Percentiles rank a stretch among this genome's conserved stretches.
Evolutionary conservation across 176 grass and related monocot species (phyloP).

Genomic region (Eleusine coracana): DNA sequence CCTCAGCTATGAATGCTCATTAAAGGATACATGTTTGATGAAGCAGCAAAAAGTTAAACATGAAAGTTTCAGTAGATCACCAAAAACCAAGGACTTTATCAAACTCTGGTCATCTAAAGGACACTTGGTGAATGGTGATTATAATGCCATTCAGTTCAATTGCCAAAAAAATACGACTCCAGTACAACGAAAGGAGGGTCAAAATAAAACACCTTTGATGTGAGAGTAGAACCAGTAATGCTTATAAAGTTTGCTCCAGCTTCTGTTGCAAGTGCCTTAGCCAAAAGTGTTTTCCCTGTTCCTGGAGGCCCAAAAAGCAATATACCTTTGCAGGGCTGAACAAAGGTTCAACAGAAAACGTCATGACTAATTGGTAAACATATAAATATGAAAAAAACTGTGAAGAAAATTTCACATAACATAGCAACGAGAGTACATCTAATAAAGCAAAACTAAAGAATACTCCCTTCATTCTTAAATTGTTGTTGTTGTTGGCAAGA

Average conservation of each 20-base stretch:
- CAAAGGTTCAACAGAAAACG: constrained; percentile 29
- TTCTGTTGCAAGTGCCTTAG: constrained; percentile 98
- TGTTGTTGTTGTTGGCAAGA: too few relatives aligned
- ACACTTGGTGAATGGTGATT: not conserved
- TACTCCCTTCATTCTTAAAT: too few relatives aligned
- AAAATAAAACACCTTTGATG: constrained; percentile 76
- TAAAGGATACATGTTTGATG: constrained; percentile 13
- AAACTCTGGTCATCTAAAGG: not conserved
- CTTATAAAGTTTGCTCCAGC: constrained; percentile 96
- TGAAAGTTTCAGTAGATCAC: constrained; percentile 15
- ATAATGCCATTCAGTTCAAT: constrained; percentile 12
- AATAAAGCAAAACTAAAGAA: constrained; percentile 11
- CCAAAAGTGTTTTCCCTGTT: constrained; percentile 96
- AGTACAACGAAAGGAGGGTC: not conserved
- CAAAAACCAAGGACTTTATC: not conserved
- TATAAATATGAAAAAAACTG: not conserved
- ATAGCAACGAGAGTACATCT: not conserved
- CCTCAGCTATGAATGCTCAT: constrained; percentile 9
- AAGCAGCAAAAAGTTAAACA: not conserved
- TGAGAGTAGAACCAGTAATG: constrained; percentile 86
- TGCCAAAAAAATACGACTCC: constrained; percentile 10
- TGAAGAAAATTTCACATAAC: constrained; percentile 13
- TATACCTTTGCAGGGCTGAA: constrained; percentile 95
- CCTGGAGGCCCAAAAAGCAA: constrained; percentile 98
- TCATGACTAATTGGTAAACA: constrained; percentile 7